Base-by-base conservation (phyloP, 2,329 filamentous ascomycete genomes). In the Penicillium sp. region DNA sequence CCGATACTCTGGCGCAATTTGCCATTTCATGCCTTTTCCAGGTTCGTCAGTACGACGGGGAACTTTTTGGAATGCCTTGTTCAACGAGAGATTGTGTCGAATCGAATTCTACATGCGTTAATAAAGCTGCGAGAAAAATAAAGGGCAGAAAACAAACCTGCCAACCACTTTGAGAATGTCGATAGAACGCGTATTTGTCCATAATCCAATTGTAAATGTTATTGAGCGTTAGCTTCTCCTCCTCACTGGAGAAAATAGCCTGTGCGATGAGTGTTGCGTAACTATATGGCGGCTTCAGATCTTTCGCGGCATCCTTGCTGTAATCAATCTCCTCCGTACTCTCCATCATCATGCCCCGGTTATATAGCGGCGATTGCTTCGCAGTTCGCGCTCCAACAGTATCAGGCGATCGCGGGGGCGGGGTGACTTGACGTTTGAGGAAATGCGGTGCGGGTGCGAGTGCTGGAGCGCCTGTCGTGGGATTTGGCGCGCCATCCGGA, bases 11-110 rank as follows among this genome's bases (percentile, higher is more conserved):
- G 91, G 85, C 4, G 92, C 88, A 72, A 99, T 93, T 77, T 94
- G 92, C 95, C 95, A 99, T 75, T 98, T 98, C 93, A 97, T 98
- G 30, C 95, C 95, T 76, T 99, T 99, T 13, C 95, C 95, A 23
- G 95, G 95, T 75, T 99, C 95, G 69, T 98, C 92, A 0, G 93
- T 97, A 17, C 91, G 90, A 51, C 95, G 89, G 3, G 95, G 91
- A 8, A 97, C 91, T 77, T 99, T 99, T 70, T 93, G 89, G 72
- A 99, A 99, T 0, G 90, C 88, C 75, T 97, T 97, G 77, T 96
- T 98, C 47, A 99, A 80, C 1, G 95, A 98, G 15, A 99, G 79
- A 70, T 99, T 99, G 76, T 99, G 95, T 13, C 95, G 90, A 68
- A 99, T 99, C 0, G 93, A 97, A 76, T 99, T 99, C 88, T 92